Base-by-base conservation (phyloP, 2,329 filamentous ascomycete genomes). In the Cladosporium sphaerospermum region DNA sequence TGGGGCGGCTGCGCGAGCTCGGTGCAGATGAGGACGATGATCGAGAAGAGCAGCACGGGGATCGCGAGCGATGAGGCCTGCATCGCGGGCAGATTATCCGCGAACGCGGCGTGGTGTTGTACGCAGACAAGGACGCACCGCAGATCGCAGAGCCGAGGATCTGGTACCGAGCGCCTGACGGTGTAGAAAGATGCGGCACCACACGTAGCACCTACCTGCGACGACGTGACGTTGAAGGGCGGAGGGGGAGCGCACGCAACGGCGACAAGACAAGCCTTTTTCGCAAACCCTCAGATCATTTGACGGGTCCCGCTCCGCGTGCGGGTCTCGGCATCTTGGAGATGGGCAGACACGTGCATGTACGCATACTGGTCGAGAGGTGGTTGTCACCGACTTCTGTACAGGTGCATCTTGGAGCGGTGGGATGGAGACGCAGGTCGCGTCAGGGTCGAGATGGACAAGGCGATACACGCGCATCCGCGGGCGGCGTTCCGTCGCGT, bases 1-100 rank as follows among this genome's bases (percentile, higher is more conserved):
- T 49, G n/a, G 9, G 57, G 52, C 11, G 61, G 59, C 16, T 61
- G 63, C 10, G 59, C 60, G 16, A 64, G 48, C n/a, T 55, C 55
- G 19, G 46, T 53, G 18, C 55, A 51, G 40, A 60, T 47, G 33
- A 60, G 49, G 32, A 60, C 19, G 41, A 59, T 43, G 41, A 36
- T 28, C 36, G 56, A 55, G 16, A 60, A 14, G 16, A 58, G 34
- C 19, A 57, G 51, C 10, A 43, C n/a, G 11, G 48, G 48, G 31
- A 51, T 32, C 16, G 48, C 48, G 6, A 51, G 48, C n/a, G 16
- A 28, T 34, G 48, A 51, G 19, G 48, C 48, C 31, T 51, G 48
- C 48, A 51, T 51, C 18, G 2, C 28, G 48, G 48, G 48, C 48
- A 13, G n/a, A 39, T 39, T 4, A 28, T 28, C 23, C 23, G 23